Conservation (phyloP, 148 eudicot genomes). For the Camellia granthamiana region DNA sequence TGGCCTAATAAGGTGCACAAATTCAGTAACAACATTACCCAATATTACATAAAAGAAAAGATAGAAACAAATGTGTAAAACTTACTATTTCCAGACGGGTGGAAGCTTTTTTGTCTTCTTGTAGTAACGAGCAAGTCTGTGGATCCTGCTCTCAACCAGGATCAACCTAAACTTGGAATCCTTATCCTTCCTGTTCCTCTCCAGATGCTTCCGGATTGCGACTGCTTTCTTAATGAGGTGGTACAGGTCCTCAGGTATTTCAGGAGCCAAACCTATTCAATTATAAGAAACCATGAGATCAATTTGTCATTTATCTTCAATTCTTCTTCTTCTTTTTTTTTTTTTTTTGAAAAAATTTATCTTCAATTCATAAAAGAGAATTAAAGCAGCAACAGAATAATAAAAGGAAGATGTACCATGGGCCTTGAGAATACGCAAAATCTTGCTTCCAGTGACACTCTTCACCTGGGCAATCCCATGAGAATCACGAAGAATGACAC, state of each 20-base stretch:
- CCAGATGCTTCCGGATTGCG: slow-evolving; percentile 32
- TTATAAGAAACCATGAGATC: neutral
- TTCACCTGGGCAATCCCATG: slow-evolving; percentile 35
- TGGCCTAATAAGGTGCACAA: neutral
- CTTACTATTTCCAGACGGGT: slow-evolving; percentile 38
- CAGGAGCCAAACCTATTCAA: slow-evolving; percentile 30
- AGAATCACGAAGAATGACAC: slow-evolving; percentile 36
- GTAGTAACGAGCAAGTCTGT: slow-evolving; percentile 39
- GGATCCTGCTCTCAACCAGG: slow-evolving; percentile 38
- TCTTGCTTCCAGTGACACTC: slow-evolving; percentile 29
- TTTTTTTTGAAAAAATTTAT: neutral
- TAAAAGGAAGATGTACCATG: slow-evolving; percentile 23
- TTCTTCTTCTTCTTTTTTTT: neutral
- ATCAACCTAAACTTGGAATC: slow-evolving; percentile 39
- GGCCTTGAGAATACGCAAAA: slow-evolving; percentile 40
- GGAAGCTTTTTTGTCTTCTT: slow-evolving; percentile 39
- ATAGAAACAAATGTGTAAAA: neutral
- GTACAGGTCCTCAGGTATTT: slow-evolving; percentile 34
- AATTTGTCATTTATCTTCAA: neutral
- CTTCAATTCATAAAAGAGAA: neutral
- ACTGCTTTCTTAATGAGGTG: slow-evolving; percentile 39
- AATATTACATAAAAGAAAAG: neutral
- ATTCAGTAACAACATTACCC: neutral
- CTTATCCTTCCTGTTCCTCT: slow-evolving; percentile 41
- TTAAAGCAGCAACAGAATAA: neutral